Percentiles rank a stretch among this genome's conserved stretches.
phyloP scores from a whole-genome alignment of 78 protist genomes.

The Cyanophora paradoxa region DNA sequence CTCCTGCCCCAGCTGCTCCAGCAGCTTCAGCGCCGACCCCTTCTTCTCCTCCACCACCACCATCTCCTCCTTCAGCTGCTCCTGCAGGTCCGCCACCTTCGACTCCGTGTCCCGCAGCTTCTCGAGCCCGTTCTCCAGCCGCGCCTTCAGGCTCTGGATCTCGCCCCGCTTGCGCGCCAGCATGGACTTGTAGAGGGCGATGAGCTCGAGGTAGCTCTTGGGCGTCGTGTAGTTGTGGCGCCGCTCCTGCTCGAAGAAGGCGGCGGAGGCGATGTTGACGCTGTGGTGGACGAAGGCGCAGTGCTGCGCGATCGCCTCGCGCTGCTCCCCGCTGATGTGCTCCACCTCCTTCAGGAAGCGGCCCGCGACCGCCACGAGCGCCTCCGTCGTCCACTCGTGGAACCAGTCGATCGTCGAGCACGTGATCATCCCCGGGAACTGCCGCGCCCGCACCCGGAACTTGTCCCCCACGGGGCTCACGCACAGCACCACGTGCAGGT shows the following conservation, averaged over 20 bases:
- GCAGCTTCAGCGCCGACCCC: constrained; percentile 26
- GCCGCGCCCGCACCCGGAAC: constrained; percentile 34
- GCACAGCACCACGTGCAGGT: constrained; percentile 36
- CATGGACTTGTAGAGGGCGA: constrained; percentile 57
- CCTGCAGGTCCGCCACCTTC: constrained; percentile 49
- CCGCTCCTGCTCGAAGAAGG: constrained; percentile 1
- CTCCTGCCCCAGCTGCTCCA: constrained; percentile 41
- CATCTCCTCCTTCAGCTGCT: constrained; percentile 41
- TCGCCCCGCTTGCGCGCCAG: constrained; percentile 20
- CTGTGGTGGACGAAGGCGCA: constrained; percentile 65
- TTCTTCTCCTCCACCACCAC: constrained; percentile 39
- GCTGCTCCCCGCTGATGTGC: neutral
- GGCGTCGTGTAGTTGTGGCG: constrained; percentile 79
- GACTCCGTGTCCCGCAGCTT: constrained; percentile 14
- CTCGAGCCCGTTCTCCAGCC: constrained; percentile 53
- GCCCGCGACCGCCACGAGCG: constrained; percentile 40
- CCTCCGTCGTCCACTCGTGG: constrained; percentile 41
- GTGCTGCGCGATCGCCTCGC: constrained; percentile 17
- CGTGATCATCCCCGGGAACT: constrained; percentile 42
- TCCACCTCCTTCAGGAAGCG: constrained; percentile 49
- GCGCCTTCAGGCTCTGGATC: neutral
- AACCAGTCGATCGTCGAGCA: constrained; percentile 48
- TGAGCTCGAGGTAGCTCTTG: constrained; percentile 73
- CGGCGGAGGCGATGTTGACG: constrained; percentile 8
- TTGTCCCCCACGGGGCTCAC: constrained; percentile 39